Evolutionary conservation across 208 protist species (phyloP).

Genomic region (Leishmania tropica): DNA sequence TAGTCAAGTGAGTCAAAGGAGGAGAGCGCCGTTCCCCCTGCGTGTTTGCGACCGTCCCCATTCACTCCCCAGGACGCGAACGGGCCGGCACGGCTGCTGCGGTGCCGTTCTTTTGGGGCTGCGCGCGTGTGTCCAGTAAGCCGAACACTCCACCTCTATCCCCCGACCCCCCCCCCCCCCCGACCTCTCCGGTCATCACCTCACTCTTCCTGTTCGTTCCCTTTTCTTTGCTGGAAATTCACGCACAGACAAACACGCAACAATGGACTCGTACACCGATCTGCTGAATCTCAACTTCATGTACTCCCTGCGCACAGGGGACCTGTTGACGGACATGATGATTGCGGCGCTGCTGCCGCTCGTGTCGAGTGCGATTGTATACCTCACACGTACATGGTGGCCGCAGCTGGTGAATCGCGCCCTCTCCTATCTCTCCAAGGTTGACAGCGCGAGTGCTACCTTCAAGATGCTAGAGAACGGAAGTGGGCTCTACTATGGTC

Average conservation of each 20-base stretch:
- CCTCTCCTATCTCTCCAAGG: conserved; percentile 23
- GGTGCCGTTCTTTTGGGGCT: not conserved
- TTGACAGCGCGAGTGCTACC: conserved; percentile 25
- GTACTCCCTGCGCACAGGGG: conserved; percentile 84
- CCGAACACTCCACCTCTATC: not conserved
- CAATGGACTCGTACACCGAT: conserved; percentile 82
- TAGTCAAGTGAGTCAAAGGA: not conserved
- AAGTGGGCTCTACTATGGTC: conserved; percentile 26
- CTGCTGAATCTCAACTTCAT: conserved; percentile 91
- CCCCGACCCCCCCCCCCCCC: not conserved
- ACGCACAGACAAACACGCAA: not conserved
- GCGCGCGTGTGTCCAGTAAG: not conserved
- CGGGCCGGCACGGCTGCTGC: not conserved
- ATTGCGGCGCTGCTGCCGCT: conserved; percentile 82
- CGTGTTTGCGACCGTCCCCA: not conserved
- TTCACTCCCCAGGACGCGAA: not conserved
- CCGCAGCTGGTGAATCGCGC: conserved; percentile 36
- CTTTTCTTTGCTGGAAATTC: conserved; percentile 5
- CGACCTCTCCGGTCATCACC: not conserved
- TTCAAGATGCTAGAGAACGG: conserved; percentile 7
- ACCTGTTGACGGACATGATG: conserved; percentile 81
- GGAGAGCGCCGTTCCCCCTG: not conserved
- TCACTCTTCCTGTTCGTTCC: not conserved
- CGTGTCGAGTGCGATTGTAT: conserved; percentile 46
- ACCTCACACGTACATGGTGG: conserved; percentile 56